Evolutionary conservation across 352 stramenopile genomes (phyloP).

Genomic region (Globisporangium mamillatum): DNA sequence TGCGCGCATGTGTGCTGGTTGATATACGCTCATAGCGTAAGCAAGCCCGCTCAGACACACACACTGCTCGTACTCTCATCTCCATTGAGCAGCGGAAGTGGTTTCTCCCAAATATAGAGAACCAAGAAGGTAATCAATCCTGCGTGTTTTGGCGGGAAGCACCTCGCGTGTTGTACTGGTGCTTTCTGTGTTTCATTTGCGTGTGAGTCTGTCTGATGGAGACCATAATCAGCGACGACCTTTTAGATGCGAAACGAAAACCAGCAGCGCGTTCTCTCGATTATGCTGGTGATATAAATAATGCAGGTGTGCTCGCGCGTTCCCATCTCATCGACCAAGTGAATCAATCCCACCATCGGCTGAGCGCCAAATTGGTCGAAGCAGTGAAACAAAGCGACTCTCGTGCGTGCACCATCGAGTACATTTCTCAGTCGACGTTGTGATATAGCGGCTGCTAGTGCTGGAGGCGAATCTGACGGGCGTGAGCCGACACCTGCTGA

Average conservation of each 20-base stretch:
- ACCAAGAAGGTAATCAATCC: neutral
- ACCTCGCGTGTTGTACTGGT: neutral
- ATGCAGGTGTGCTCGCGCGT: neutral
- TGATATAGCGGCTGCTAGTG: neutral
- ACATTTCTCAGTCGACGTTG: neutral
- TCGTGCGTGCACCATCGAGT: neutral
- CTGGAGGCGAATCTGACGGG: no score
- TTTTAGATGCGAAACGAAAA: neutral
- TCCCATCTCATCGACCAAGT: neutral
- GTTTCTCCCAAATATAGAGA: neutral
- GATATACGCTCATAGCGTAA: neutral
- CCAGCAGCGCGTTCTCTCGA: neutral
- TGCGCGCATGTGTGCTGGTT: neutral
- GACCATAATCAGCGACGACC: neutral
- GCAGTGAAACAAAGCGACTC: neutral
- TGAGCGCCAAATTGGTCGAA: neutral
- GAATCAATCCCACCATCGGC: neutral
- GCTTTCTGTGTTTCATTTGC: neutral
- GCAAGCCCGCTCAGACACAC: neutral
- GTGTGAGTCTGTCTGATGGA: neutral
- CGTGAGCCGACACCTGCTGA: neutral
- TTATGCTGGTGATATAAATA: neutral
- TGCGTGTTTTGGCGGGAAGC: neutral
- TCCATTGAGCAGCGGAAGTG: neutral
- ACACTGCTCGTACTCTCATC: neutral